Conservation (phyloP, 2,329 filamentous ascomycete species). For the Clonostachys byssicola region DNA sequence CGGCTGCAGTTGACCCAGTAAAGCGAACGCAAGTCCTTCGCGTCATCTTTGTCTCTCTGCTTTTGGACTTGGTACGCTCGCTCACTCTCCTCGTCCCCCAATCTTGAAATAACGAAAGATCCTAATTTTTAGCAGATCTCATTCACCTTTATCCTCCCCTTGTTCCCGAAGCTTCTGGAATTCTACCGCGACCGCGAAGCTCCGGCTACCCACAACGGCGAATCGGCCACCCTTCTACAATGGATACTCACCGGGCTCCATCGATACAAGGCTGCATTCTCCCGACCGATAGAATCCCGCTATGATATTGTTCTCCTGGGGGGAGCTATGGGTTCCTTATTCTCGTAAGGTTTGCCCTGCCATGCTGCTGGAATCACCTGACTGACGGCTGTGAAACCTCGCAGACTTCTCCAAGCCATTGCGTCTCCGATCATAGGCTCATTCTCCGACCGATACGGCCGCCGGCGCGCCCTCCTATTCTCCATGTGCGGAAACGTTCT, state of each 20-base stretch:
- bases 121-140: constrained; percentile 65
- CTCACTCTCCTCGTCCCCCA: neutral
- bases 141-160: constrained; percentile 95
- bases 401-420: constrained; percentile 80
- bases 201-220: constrained; percentile 32
- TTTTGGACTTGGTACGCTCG: constrained; percentile 78
- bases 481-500: constrained; percentile 93
- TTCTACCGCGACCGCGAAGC: constrained; percentile 90
- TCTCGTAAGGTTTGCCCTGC: constrained; percentile 48
- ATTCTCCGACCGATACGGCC: constrained; percentile 84
- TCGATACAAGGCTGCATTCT: constrained; percentile 90
- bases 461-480: constrained; percentile 79
- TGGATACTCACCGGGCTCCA: constrained; percentile 80
- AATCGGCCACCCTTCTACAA: constrained; percentile 63
- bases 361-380: neutral
- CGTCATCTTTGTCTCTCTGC: constrained; percentile 83
- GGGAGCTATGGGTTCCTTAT: constrained; percentile 88
- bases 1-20: constrained; percentile 37
- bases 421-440: constrained; percentile 88
- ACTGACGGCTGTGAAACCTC: neutral
- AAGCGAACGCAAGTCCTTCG: constrained; percentile 77
- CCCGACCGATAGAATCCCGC: constrained; percentile 86
- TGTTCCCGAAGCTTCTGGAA: constrained; percentile 91
- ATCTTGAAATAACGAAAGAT: constrained; percentile 4
- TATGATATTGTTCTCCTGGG: constrained; percentile 97